A percentile compares a stretch with the other conserved stretches of the same genome.
Evolutionary conservation across 75 land plant genomes (phyloP).

Genomic region (Pseudotsuga menziesii): DNA sequence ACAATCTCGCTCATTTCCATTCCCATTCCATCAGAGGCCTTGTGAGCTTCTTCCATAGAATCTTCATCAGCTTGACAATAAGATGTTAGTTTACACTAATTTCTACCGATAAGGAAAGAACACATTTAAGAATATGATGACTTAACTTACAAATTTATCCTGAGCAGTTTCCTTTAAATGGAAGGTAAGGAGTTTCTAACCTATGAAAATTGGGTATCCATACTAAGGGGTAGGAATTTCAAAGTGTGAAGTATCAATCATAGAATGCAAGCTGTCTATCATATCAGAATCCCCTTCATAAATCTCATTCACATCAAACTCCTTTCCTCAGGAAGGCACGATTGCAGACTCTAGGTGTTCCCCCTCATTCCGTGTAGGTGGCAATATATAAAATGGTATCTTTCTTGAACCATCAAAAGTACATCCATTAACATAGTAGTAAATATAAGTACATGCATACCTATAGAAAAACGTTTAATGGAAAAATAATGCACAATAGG

Average conservation of each 20-base stretch:
- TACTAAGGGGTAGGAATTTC: conserved; percentile 71
- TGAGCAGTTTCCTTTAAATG: neutral
- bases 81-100: neutral
- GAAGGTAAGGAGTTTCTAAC: conserved; percentile 22
- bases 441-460: neutral
- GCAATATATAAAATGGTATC: conserved; percentile 86
- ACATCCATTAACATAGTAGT: neutral
- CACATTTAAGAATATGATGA: neutral
- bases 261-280: conserved; percentile 69
- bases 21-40: conserved; percentile 17
- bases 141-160: neutral
- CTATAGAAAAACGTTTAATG: neutral
- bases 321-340: conserved; percentile 71
- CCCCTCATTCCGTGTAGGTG: conserved; percentile 58
- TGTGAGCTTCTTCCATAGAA: conserved; percentile 17
- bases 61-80: conserved; percentile 18
- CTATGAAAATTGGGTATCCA: conserved; percentile 63
- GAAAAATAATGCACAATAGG: neutral
- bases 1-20: conserved; percentile 25
- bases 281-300: conserved; percentile 70
- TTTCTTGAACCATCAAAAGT: conserved; percentile 49
- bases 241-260: conserved; percentile 53
- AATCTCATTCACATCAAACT: conserved; percentile 80
- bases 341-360: conserved; percentile 52
- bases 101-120: neutral